Base-by-base conservation (phyloP, 768 basidiomycete species). In the Peribolospora kevripleyi region DNA sequence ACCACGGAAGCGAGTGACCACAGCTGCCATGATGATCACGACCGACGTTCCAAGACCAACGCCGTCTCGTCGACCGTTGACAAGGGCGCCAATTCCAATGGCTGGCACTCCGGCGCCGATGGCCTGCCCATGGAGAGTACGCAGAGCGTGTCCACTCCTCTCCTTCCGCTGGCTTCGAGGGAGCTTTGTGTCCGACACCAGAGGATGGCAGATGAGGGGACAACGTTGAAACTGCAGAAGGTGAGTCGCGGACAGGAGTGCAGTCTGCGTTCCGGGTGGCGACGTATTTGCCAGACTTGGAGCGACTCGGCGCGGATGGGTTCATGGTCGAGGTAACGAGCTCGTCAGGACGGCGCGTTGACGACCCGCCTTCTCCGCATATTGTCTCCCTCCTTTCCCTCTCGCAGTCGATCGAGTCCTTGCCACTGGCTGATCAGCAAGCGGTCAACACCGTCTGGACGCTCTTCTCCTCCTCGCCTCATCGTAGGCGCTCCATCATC, bases 201-300 rank as follows among this genome's bases (percentile, higher is more conserved):
- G 70, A 75, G 90, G 50, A 97, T 91, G 80, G 91, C 91, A 5
- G 87, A 97, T 70, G 79, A 91, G 68, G 85, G 85, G 10, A 88
- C 83, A 36, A 93, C 84, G 66, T 70, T 84, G 57, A 87, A 81
- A 70, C 74, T 97, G 6, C 91, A 95, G 67, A 78, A 81, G 72
- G 90, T 85, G 58, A 62, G 77, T 68, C 25, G 25, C 25, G 25
- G 25, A 25, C 25, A 25, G 25, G 25, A 25, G 25, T 25, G 25
- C 25, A 25, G 25, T 1, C 25, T 25, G 25, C 25, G 25, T 25
- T 25, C 25, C 25, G 25, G 25, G 25, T 25, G 25, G 25, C 25
- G 25, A 25, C 25, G 25, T 25, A 25, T 25, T 25, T 25, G 25
- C 1, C 25, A 1, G 25, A 25, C 25, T 25, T 25, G 1, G 25